A percentile compares a stretch with the other conserved stretches of the same genome.
These are phyloP conservation scores for Phytopythium vexans DNA, from an alignment of 352 stramenopile genomes.

Conservation along the genomic window DNA sequence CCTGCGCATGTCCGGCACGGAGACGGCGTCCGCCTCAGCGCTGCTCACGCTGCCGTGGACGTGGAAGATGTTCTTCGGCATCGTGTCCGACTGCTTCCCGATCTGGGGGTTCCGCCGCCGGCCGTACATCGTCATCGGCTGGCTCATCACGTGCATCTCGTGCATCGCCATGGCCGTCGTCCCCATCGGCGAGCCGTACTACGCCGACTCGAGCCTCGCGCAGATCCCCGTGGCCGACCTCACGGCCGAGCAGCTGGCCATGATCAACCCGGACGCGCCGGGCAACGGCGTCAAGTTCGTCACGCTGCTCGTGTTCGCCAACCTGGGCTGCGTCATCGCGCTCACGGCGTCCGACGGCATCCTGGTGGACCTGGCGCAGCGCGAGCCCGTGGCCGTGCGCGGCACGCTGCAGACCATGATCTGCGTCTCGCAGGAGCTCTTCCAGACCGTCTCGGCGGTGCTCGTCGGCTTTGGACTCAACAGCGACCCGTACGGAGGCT, in stretches of 20 bases:
- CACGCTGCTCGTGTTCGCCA: slow-evolving; percentile 52
- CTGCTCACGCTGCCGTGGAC: slow-evolving; percentile 71
- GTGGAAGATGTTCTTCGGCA: slow-evolving; percentile 82
- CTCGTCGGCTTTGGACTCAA: slow-evolving; percentile 63
- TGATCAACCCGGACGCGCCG: slow-evolving; percentile 46
- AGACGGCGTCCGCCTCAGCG: slow-evolving; percentile 32
- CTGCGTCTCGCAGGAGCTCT: slow-evolving; percentile 32
- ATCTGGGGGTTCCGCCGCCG: slow-evolving; percentile 80
- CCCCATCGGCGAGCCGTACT: slow-evolving; percentile 48
- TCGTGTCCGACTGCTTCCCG: slow-evolving; percentile 82
- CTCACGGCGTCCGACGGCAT: slow-evolving; percentile 47
- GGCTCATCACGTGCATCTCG: slow-evolving; percentile 29
- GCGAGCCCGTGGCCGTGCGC: slow-evolving; percentile 43
- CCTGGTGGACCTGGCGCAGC: slow-evolving; percentile 56
- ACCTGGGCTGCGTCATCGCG: slow-evolving; percentile 50
- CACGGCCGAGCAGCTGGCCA: slow-evolving; percentile 34
- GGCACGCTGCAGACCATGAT: slow-evolving; percentile 59
- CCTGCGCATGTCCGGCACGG: slow-evolving; percentile 40
- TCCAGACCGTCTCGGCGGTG: slow-evolving; percentile 38
- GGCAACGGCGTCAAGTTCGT: slow-evolving; percentile 43
- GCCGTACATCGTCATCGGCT: slow-evolving; percentile 82
- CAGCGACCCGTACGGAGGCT: slow-evolving; percentile 44
- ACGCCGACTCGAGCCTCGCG: slow-evolving; percentile 33
- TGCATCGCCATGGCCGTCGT: slow-evolving; percentile 35
- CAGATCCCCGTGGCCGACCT: slow-evolving; percentile 21